phyloP scores from a whole-genome alignment of 352 stramenopile genomes.

The Thalassiosira allenii region DNA sequence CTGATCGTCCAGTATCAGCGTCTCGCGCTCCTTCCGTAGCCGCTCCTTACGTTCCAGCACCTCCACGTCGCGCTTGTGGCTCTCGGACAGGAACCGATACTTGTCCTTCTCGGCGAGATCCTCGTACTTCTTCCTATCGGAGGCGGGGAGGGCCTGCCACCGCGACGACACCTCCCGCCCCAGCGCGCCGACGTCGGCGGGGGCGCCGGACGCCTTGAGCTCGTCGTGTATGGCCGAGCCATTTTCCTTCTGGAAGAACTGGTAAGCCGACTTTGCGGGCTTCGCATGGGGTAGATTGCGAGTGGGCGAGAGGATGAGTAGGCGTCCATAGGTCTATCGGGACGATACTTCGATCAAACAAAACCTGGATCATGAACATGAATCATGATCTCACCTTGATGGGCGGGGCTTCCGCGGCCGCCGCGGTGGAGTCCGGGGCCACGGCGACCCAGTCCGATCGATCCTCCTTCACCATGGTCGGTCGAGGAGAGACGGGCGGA shows the following conservation, averaged over 20 bases:
- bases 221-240: slow-evolving; percentile 62
- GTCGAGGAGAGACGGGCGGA: too few relatives aligned
- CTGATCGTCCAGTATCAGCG: slow-evolving; percentile 54
- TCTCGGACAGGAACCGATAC: slow-evolving; percentile 83
- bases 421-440: slow-evolving; percentile 62
- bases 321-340: too few relatives aligned
- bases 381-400: too few relatives aligned
- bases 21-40: slow-evolving; percentile 63
- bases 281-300: too few relatives aligned
- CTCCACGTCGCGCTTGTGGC: slow-evolving; percentile 80
- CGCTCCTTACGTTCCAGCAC: slow-evolving; percentile 66
- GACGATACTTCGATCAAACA: too few relatives aligned
- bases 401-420: not conserved
- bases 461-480: slow-evolving; percentile 81
- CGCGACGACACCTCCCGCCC: slow-evolving; percentile 66
- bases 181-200: slow-evolving; percentile 73
- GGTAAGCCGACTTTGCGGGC: slow-evolving; percentile 68
- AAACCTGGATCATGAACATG: too few relatives aligned
- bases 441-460: slow-evolving; percentile 83
- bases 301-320: too few relatives aligned
- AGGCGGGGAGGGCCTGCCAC: slow-evolving; percentile 77
- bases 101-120: slow-evolving; percentile 79
- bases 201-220: slow-evolving; percentile 22
- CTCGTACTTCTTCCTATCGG: slow-evolving; percentile 75
- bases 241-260: slow-evolving; percentile 74